Conservation (phyloP, 495 filamentous ascomycete genomes). For the Massariosphaeria phaeospora region DNA sequence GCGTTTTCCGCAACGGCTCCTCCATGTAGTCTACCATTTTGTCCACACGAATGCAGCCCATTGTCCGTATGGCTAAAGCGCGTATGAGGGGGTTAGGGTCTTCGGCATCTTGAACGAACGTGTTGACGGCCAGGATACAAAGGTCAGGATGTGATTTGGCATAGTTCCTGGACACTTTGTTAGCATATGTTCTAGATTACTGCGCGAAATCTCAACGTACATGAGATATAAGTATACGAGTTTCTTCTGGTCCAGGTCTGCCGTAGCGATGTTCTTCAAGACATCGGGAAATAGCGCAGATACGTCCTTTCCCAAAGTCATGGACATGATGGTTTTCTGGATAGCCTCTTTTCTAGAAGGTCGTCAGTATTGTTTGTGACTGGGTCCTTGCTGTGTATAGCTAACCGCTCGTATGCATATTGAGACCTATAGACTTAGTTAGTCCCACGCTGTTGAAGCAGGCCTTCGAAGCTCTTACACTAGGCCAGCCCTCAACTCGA, state of each 20-base stretch:
- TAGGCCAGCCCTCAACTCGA: constrained; percentile 91
- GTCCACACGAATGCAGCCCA: constrained; percentile 97
- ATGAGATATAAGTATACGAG: constrained; percentile 98
- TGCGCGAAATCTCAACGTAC: constrained; percentile 47
- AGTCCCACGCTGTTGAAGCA: constrained; percentile 9
- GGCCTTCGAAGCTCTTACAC: constrained; percentile 52
- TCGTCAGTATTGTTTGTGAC: constrained; percentile 32
- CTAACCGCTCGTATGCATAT: constrained; percentile 92
- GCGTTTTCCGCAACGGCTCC: constrained; percentile 91
- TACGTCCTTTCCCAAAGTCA: constrained; percentile 98
- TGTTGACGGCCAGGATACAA: constrained; percentile 98
- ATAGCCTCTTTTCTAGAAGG: constrained; percentile 83
- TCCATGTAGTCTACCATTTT: constrained; percentile 99
- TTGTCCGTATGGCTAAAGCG: constrained; percentile 94
- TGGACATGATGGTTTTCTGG: constrained; percentile 99
- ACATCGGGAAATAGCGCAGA: constrained; percentile 97
- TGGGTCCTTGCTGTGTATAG: not conserved
- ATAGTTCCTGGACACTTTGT: constrained; percentile 98
- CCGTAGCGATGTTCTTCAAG: constrained; percentile 96
- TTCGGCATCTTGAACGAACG: constrained; percentile 98
- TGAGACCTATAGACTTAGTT: constrained; percentile 58
- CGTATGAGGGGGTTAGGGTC: constrained; percentile 95
- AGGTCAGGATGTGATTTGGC: constrained; percentile 99
- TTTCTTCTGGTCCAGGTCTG: constrained; percentile 97
- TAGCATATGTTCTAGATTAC: no score